Percentiles rank a stretch among this genome's conserved stretches.
Evolutionary conservation across 257 asterid species (phyloP).

Genomic region (Ophiorrhiza pumila): DNA sequence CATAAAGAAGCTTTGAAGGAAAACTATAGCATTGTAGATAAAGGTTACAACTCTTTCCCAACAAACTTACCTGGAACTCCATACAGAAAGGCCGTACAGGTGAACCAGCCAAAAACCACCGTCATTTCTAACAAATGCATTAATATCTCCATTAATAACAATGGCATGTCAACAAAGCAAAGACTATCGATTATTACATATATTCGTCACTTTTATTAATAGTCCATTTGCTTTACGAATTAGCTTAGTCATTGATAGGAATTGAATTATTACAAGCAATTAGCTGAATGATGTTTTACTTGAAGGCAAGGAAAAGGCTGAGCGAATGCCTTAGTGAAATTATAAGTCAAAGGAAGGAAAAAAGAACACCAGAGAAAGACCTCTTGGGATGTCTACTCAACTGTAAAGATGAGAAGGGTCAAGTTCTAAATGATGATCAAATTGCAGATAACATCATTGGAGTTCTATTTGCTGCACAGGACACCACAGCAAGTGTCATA

Average conservation of each 20-base stretch:
- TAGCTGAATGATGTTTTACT: background rate
- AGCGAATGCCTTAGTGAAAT: slow-evolving; percentile 47
- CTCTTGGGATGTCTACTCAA: slow-evolving; percentile 52
- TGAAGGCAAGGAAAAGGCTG: slow-evolving; percentile 78
- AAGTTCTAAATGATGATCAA: slow-evolving; percentile 50
- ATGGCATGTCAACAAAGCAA: background rate
- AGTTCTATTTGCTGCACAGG: slow-evolving; percentile 84
- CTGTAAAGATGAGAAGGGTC: slow-evolving; percentile 41
- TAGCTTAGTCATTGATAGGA: background rate
- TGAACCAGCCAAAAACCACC: background rate
- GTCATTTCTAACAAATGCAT: background rate
- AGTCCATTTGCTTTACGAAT: background rate
- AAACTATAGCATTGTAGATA: slow-evolving; percentile 53
- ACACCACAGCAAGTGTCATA: slow-evolving; percentile 78
- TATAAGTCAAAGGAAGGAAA: slow-evolving; percentile 53
- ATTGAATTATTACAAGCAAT: background rate
- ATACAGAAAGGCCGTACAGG: slow-evolving; percentile 58
- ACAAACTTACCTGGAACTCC: slow-evolving; percentile 57
- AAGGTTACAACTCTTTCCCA: slow-evolving; percentile 81
- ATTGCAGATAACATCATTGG: slow-evolving; percentile 84
- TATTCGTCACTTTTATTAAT: no score
- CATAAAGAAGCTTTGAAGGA: slow-evolving; percentile 57
- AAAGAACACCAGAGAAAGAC: slow-evolving; percentile 36
- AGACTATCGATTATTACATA: no score
- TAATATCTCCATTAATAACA: background rate